These are phyloP conservation scores for Saccharum hybrid DNA, from an alignment of 202 grass and related monocot genomes.

Conservation along the genomic window DNA sequence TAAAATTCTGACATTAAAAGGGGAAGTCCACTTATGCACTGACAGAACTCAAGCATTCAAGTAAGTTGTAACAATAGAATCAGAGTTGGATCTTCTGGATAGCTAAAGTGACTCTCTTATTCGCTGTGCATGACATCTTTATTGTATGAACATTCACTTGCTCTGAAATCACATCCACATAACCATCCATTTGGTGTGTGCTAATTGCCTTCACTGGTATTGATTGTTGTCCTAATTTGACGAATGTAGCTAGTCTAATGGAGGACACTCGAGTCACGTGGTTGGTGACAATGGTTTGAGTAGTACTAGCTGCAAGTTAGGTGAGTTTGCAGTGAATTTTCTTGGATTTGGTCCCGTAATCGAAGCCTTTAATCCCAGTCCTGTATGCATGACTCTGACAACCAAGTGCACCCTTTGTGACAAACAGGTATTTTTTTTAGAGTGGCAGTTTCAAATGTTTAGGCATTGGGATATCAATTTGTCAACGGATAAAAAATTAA, in stretches of 20 bases:
- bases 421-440: constrained; percentile 10
- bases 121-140: not conserved
- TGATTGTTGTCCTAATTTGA: constrained; percentile 10
- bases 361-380: not conserved
- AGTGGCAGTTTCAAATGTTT: not conserved
- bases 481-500: not conserved
- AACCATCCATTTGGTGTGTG: not conserved
- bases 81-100: constrained; percentile 8
- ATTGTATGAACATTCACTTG: constrained; percentile 10
- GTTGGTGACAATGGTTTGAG: not conserved
- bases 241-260: not conserved
- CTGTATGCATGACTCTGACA: not conserved
- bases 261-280: not conserved
- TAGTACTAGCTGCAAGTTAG: not conserved
- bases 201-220: not conserved
- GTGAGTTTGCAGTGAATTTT: not conserved
- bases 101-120: not conserved
- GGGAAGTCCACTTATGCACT: not conserved
- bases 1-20: constrained; percentile 12
- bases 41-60: not conserved
- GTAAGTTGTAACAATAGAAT: not conserved
- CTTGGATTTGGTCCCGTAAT: not conserved
- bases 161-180: not conserved
- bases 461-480: not conserved
- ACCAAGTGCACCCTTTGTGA: not conserved